phyloP scores from a whole-genome alignment of 2,329 filamentous ascomycete genomes.

The Paradendryphiella salina region DNA sequence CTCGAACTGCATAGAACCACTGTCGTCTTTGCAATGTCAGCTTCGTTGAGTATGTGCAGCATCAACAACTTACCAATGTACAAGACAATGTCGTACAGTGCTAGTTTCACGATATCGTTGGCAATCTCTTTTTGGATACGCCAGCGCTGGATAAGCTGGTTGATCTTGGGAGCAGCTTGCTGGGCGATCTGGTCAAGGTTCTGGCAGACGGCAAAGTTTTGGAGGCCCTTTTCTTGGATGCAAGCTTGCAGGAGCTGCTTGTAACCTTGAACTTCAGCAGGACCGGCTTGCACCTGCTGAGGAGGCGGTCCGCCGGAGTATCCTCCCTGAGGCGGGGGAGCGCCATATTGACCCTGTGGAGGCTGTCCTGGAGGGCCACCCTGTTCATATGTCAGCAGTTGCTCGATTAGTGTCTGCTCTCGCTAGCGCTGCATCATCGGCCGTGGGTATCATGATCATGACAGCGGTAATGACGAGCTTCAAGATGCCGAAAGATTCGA shows the following conservation, averaged over 20 bases:
- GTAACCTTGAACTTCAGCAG: slow-evolving; percentile 59
- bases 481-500: background rate
- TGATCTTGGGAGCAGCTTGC: slow-evolving; percentile 56
- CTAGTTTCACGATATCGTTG: slow-evolving; percentile 65
- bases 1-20: slow-evolving; percentile 70
- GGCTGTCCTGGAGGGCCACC: slow-evolving; percentile 33
- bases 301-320: slow-evolving; percentile 40
- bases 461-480: background rate
- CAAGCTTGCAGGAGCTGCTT: slow-evolving; percentile 59
- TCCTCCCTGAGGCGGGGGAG: slow-evolving; percentile 38
- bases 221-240: slow-evolving; percentile 64
- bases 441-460: background rate
- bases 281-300: slow-evolving; percentile 48
- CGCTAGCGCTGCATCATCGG: slow-evolving; percentile 25
- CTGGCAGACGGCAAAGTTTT: slow-evolving; percentile 61
- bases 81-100: slow-evolving; percentile 64
- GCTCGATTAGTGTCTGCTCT: background rate
- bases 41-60: background rate
- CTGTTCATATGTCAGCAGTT: slow-evolving; percentile 24
- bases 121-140: slow-evolving; percentile 62
- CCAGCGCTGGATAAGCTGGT: slow-evolving; percentile 61
- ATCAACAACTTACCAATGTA: slow-evolving; percentile 54
- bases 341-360: slow-evolving; percentile 43
- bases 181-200: slow-evolving; percentile 58
- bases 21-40: slow-evolving; percentile 58